Percentiles rank a stretch among this genome's conserved stretches.
Conservation (phyloP, 139 green algal species). For the Picochlorum costavermella region DNA sequence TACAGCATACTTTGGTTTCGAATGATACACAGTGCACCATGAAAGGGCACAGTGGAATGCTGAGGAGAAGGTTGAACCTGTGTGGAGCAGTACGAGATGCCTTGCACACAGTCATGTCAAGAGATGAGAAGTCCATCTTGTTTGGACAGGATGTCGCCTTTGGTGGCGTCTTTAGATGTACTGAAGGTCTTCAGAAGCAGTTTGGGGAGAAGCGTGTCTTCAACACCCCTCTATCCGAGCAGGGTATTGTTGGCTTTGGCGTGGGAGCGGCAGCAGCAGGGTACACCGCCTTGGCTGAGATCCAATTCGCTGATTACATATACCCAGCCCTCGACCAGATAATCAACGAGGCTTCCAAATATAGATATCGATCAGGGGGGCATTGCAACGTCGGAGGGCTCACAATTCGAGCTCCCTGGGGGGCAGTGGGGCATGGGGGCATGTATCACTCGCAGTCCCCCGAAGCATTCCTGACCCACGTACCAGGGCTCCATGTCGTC, state of each 20-base stretch:
- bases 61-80: slow-evolving; percentile 53
- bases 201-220: slow-evolving; percentile 77
- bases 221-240: slow-evolving; percentile 87
- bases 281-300: slow-evolving; percentile 71
- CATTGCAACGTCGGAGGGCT: slow-evolving; percentile 75
- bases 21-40: not conserved
- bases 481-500: slow-evolving; percentile 71
- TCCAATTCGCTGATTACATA: slow-evolving; percentile 92
- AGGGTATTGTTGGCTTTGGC: slow-evolving; percentile 87
- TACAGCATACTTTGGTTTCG: not conserved
- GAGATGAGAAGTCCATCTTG: slow-evolving; percentile 44
- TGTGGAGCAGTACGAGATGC: slow-evolving; percentile 79
- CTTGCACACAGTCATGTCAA: not conserved
- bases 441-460: slow-evolving; percentile 95
- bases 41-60: not conserved
- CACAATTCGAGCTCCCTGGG: slow-evolving; percentile 80
- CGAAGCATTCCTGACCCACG: slow-evolving; percentile 88
- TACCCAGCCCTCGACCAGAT: slow-evolving; percentile 92
- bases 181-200: slow-evolving; percentile 59
- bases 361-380: slow-evolving; percentile 76
- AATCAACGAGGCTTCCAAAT: slow-evolving; percentile 89
- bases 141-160: slow-evolving; percentile 91
- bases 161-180: slow-evolving; percentile 89
- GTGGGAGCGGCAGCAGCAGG: slow-evolving; percentile 75
- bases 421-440: slow-evolving; percentile 85